Conservation (phyloP, 2,329 filamentous ascomycete species). For the Beauveria scarabaeidicola region DNA sequence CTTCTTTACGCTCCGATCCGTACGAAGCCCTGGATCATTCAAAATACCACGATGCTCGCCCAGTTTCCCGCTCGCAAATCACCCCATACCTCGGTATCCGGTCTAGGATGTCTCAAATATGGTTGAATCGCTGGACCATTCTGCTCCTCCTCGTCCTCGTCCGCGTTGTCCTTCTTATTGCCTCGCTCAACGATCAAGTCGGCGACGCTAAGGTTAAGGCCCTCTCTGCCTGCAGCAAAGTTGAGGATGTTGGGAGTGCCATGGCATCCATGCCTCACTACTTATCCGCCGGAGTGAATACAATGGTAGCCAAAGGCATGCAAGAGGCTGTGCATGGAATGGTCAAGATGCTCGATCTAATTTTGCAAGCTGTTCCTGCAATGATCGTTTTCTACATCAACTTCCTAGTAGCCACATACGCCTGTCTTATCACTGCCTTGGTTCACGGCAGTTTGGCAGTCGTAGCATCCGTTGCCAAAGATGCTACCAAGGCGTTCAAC, state of each 20-base stretch:
- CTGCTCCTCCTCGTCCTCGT: conserved; percentile 78
- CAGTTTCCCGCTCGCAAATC: conserved; percentile 58
- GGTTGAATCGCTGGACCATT: conserved; percentile 96
- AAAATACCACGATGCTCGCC: conserved; percentile 23
- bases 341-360: conserved; percentile 68
- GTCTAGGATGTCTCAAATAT: conserved; percentile 86
- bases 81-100: conserved; percentile 90
- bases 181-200: conserved; percentile 64
- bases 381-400: conserved; percentile 90
- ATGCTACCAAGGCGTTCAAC: conserved; percentile 42
- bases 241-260: conserved; percentile 85
- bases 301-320: conserved; percentile 70
- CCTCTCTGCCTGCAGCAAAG: conserved; percentile 79
- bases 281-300: conserved; percentile 80
- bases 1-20: conserved; percentile 29
- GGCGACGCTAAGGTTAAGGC: conserved; percentile 70
- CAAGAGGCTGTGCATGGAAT: conserved; percentile 73
- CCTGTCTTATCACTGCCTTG: conserved; percentile 79
- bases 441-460: conserved; percentile 71
- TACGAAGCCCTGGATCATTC: conserved; percentile 27
- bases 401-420: conserved; percentile 81
- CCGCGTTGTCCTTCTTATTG: conserved; percentile 68
- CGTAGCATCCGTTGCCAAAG: conserved; percentile 44
- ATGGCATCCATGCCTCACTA: conserved; percentile 99
- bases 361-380: conserved; percentile 74